Percentiles rank a stretch among this genome's conserved stretches.
Evolutionary conservation across 805 yeast genomes (phyloP).

Genomic region (Wickerhamiella azyma): DNA sequence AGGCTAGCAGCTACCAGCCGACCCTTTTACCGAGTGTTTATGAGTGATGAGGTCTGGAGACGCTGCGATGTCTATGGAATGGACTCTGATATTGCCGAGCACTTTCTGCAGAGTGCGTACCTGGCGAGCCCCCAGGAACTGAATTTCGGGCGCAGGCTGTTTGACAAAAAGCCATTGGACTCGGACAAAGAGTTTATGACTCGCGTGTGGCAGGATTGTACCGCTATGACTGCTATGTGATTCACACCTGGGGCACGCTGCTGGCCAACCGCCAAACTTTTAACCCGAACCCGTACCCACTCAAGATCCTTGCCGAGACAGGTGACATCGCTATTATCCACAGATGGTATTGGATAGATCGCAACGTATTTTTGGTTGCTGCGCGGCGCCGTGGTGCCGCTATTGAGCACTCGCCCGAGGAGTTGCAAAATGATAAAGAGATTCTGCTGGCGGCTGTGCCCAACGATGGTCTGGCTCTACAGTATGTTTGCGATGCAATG

Average conservation of each 20-base stretch:
- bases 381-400: too few relatives aligned
- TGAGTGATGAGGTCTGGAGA: neutral
- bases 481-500: neutral
- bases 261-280: too few relatives aligned
- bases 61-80: neutral
- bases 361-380: too few relatives aligned
- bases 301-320: too few relatives aligned
- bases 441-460: conserved; percentile 1
- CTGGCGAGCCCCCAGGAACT: neutral
- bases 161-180: neutral
- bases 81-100: neutral
- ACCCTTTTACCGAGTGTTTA: neutral
- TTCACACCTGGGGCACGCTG: neutral
- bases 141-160: neutral
- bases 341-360: too few relatives aligned
- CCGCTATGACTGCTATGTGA: neutral
- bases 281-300: too few relatives aligned
- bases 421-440: neutral
- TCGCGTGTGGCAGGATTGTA: neutral
- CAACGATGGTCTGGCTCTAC: neutral
- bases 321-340: too few relatives aligned
- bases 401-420: neutral
- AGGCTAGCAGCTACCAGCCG: neutral
- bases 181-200: neutral
- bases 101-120: neutral